Evolutionary conservation across 202 grass and related monocot genomes (phyloP).

Genomic region (Cymbopogon flexuosus): DNA sequence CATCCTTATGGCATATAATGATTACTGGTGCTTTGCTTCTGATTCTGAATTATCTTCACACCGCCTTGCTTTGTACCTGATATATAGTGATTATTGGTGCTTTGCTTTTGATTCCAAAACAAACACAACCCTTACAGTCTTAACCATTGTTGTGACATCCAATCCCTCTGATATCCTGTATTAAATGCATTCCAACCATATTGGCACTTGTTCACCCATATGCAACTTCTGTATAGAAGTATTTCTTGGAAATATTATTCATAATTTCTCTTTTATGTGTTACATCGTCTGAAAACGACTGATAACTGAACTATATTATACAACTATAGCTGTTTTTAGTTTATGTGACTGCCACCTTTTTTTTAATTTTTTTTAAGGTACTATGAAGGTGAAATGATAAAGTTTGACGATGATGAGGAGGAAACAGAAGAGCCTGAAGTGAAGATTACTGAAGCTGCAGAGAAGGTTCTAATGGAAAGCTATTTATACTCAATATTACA

Average conservation of each 20-base stretch:
- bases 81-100: background rate
- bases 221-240: background rate
- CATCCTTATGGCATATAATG: background rate
- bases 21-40: background rate
- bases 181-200: background rate
- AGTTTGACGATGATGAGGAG: constrained; percentile 49
- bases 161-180: background rate
- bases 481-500: background rate
- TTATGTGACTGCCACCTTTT: background rate
- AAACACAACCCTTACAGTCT: background rate
- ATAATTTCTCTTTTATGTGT: background rate
- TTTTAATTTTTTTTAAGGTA: constrained; percentile 43
- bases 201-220: background rate
- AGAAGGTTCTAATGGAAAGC: constrained; percentile 51
- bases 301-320: background rate
- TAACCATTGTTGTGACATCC: background rate
- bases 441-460: constrained; percentile 79
- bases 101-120: background rate
- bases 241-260: background rate
- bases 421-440: constrained; percentile 55
- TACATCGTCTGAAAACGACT: background rate
- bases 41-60: background rate
- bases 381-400: constrained; percentile 66
- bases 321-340: constrained; percentile 1
- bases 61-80: background rate